phyloP scores from a whole-genome alignment of 2,329 filamentous ascomycete genomes.

The Albifimbria verrucaria region DNA sequence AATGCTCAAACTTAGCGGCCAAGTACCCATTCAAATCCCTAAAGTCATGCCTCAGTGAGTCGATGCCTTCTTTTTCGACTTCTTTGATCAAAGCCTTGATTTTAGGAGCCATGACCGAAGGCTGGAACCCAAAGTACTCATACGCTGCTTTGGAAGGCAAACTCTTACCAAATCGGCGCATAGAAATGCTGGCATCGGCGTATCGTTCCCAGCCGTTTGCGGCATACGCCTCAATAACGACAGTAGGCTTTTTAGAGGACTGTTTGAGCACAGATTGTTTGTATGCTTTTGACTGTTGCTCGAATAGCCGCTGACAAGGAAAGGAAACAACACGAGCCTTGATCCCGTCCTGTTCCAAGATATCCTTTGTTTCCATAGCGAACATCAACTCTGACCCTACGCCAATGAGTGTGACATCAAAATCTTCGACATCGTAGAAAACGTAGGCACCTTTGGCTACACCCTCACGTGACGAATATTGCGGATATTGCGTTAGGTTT shows the following conservation, averaged over 20 bases:
- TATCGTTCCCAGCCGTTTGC: constrained; percentile 53
- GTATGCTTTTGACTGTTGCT: constrained; percentile 23
- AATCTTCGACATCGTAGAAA: constrained; percentile 26
- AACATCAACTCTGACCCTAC: constrained; percentile 22
- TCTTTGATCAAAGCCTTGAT: background rate
- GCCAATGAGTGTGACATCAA: constrained; percentile 30
- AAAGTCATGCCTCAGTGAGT: background rate
- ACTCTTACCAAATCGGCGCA: constrained; percentile 48
- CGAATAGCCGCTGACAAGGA: constrained; percentile 32
- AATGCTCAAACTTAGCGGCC: background rate
- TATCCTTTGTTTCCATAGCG: constrained; percentile 32
- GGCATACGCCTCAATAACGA: constrained; percentile 55
- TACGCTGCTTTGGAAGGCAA: constrained; percentile 28
- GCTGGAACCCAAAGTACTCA: background rate
- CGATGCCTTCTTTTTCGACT: background rate
- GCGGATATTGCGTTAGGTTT: constrained; percentile 25
- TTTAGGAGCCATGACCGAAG: background rate
- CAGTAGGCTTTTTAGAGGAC: constrained; percentile 33
- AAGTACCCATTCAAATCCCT: constrained; percentile 2
- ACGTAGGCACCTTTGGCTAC: constrained; percentile 36
- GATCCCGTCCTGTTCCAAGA: constrained; percentile 28
- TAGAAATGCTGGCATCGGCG: constrained; percentile 46
- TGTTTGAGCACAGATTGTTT: constrained; percentile 1
- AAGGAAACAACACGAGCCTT: constrained; percentile 31
- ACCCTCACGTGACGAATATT: constrained; percentile 25